Evolutionary conservation across 306 rosid genomes (phyloP), one percentile per base, ranked within the genome.

Genomic region (Citrullus colocynthis): DNA sequence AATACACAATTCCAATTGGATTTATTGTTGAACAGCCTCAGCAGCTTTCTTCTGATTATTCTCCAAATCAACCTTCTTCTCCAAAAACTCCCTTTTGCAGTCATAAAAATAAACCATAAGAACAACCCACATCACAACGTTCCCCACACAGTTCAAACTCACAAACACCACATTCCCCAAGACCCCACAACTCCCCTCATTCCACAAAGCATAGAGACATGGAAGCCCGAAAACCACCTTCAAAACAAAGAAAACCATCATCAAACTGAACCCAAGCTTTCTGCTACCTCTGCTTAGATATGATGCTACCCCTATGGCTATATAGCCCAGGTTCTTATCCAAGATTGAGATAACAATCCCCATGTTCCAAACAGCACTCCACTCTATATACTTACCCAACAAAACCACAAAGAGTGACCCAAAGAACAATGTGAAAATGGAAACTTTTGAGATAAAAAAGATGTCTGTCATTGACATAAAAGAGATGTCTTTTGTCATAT

Each of bases 351-450:
- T 78, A 55, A 87, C 87, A 73, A 86, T 63, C 37, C 91, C 84
- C 91, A 87, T 78, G 20, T 89, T 88, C 91, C 95, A 89, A 61
- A 78, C 52, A 41, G 86, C 84, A 69, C 86, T 87, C 89, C 91
- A 83, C 76, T 87, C 90, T 81, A 86, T 76, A 80, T 85, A 87
- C 12, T 80, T 66, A 42, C 75, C 67, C 7, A 88, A 71, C 41
- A 88, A 64, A 66, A 74, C 83, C 52, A 41, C 48, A 55, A 83
- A 8, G 11, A 70, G 69, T 24, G 82, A 2, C 60, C 72, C 67
- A 45, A 45, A 5, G 28, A 52, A 3, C 18, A 58, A 30, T 62
- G 42, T 14, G 37, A 61, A 6, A 8, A 61, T 30, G 41, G 17
- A 13, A 15, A 63, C 4, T 15, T 14, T 2, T 7, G 21, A 14